phyloP scores from a whole-genome alignment of 345 rosid genomes.

The Moringa oleifera region DNA sequence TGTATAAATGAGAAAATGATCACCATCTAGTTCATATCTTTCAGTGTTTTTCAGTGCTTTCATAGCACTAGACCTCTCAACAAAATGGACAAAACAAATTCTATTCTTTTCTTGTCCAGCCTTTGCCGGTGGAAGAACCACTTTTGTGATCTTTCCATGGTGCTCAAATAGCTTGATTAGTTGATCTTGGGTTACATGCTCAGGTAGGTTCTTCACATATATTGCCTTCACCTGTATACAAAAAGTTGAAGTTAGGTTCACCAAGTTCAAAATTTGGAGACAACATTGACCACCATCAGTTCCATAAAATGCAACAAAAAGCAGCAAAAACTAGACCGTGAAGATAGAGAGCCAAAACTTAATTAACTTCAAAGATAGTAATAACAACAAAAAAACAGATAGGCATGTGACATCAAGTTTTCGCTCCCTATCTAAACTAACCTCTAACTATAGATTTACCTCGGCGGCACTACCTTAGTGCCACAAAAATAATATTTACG shows the following conservation, averaged over 20 bases:
- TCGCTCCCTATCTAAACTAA: too few relatives aligned
- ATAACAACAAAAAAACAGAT: too few relatives aligned
- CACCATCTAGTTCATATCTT: slow-evolving; percentile 90
- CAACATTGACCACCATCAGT: not conserved
- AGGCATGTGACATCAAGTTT: too few relatives aligned
- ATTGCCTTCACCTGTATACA: slow-evolving; percentile 73
- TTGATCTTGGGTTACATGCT: slow-evolving; percentile 64
- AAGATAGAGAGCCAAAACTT: not conserved
- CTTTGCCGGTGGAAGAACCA: slow-evolving; percentile 86
- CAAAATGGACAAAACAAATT: slow-evolving; percentile 86
- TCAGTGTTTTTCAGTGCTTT: slow-evolving; percentile 79
- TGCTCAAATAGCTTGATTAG: slow-evolving; percentile 67
- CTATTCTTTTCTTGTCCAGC: slow-evolving; percentile 78
- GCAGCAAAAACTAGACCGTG: not conserved
- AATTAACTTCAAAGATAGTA: too few relatives aligned
- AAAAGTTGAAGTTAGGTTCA: slow-evolving; percentile 2
- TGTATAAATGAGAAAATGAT: slow-evolving; percentile 12
- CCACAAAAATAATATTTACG: too few relatives aligned
- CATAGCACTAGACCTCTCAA: slow-evolving; percentile 88
- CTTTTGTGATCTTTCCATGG: slow-evolving; percentile 77
- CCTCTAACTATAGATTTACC: too few relatives aligned
- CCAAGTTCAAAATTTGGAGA: slow-evolving; percentile 6
- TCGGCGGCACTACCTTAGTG: too few relatives aligned
- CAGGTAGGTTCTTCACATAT: slow-evolving; percentile 86
- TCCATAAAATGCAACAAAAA: not conserved